phyloP scores from a whole-genome alignment of 805 yeast genomes.

The Myxozyma monticola region DNA sequence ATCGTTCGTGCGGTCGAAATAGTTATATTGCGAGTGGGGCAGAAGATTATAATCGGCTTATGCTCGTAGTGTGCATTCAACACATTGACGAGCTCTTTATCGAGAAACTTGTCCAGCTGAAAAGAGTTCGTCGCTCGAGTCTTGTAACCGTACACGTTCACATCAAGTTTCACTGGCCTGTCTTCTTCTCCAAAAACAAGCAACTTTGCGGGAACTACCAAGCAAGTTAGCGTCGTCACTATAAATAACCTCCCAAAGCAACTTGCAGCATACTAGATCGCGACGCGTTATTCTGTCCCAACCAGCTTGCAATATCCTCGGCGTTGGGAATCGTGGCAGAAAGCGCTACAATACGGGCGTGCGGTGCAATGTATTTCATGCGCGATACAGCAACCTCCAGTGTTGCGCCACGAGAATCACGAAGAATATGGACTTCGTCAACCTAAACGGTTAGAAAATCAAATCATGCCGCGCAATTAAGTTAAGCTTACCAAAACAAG shows the following conservation, averaged over 20 bases:
- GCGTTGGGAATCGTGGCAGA: constrained; percentile 59
- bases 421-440: constrained; percentile 52
- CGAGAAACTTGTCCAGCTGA: constrained; percentile 49
- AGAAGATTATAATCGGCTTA: constrained; percentile 53
- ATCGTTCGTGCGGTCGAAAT: constrained; percentile 46
- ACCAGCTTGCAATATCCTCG: constrained; percentile 50
- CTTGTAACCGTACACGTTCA: constrained; percentile 48
- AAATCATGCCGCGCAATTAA: constrained; percentile 69
- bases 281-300: constrained; percentile 34
- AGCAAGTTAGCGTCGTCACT: no score
- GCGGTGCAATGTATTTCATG: constrained; percentile 45
- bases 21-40: constrained; percentile 55
- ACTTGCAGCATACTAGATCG: constrained; percentile 3
- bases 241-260: background rate
- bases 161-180: constrained; percentile 47
- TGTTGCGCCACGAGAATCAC: constrained; percentile 51
- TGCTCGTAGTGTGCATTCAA: constrained; percentile 43
- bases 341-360: constrained; percentile 47
- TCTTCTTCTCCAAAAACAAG: constrained; percentile 50
- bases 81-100: constrained; percentile 39
- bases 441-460: constrained; percentile 60
- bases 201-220: constrained; percentile 40
- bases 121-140: constrained; percentile 47
- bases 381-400: constrained; percentile 51
- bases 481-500: constrained; percentile 50